A percentile compares a stretch with the other conserved stretches of the same genome.
These are phyloP conservation scores for Epichloe scottii DNA, from an alignment of 2,329 filamentous ascomycete species.

Conservation along the genomic window DNA sequence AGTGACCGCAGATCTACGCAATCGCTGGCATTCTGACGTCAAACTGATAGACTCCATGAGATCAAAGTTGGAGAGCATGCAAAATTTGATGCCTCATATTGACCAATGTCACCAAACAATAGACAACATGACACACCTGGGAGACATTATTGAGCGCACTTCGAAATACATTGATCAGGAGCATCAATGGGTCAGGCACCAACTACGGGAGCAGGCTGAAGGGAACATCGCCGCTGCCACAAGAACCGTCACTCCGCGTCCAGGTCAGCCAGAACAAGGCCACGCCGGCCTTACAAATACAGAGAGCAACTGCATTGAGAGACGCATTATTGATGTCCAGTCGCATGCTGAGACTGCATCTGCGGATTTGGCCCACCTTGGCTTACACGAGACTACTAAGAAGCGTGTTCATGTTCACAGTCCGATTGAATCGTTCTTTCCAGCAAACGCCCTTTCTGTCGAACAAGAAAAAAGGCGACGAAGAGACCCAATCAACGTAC, in stretches of 20 bases:
- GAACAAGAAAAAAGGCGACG: constrained; percentile 24
- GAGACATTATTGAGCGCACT: constrained; percentile 16
- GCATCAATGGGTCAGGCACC: constrained; percentile 16
- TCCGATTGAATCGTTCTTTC: constrained; percentile 9
- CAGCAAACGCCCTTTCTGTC: constrained; percentile 18
- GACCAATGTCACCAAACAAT: constrained; percentile 14
- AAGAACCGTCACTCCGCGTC: neutral
- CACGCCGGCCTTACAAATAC: neutral
- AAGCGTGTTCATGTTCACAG: constrained; percentile 7
- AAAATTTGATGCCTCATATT: constrained; percentile 13
- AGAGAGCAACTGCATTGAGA: neutral
- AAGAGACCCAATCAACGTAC: constrained; percentile 17
- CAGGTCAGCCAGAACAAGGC: neutral
- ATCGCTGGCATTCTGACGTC: constrained; percentile 18
- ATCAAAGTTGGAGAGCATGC: constrained; percentile 13
- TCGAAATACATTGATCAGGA: constrained; percentile 17
- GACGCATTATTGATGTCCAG: neutral
- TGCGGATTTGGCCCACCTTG: neutral
- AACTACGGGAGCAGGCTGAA: constrained; percentile 8
- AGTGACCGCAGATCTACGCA: constrained; percentile 10
- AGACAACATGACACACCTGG: constrained; percentile 15
- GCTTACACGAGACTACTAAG: neutral
- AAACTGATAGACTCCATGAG: constrained; percentile 14
- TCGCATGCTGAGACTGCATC: neutral
- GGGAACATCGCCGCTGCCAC: neutral